Base-by-base conservation (phyloP, 768 basidiomycete species). In the Psilocybe tampanensis region DNA sequence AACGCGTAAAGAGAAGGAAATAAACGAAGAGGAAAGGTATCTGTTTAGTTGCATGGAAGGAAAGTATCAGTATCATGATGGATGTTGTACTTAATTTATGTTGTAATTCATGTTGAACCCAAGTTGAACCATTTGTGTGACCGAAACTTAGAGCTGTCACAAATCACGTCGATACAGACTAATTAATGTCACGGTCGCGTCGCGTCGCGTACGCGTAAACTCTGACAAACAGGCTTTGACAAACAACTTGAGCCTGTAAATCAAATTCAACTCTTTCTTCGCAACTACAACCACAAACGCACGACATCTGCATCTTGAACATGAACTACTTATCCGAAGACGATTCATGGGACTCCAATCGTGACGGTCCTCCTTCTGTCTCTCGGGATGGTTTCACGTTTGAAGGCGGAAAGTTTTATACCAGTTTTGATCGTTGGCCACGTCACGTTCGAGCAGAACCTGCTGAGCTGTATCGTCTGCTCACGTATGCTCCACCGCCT, bases 401-500 rank as follows among this genome's bases (percentile, higher is more conserved):
- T 58, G 21, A 55, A 23, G 65, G 18, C 11, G 29, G 64, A 8
- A 26, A 44, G 29, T 62, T 70, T 44, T 65, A 58, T 39, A 67
- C 67, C 23, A 49, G 56, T 15, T 47, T 62, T 47, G 62, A 66
- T 8, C 23, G 50, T 17, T 42, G 58, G 36, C 60, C 42, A 13
- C 58, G 66, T 47, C 39, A 43, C 66, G 67, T 52, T 49, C 47
- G 47, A 6, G 26, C 47, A 43, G 65, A 66, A 32, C 18, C 66
- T 1, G 44, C 52, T 13, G 26, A 53, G 2, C 65, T 72, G 22
- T 62, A 67, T 42, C 18, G 41, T 17, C 64, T 71, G 22, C 56
- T 70, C 11, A 70, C 67, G 4, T 67, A 68, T 51, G 56, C 56
- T 11, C 57, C 65, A 4, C 67, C 68, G 2, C 61, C 64, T 0